Evolutionary conservation across 169 alveolate genomes (phyloP), one percentile per base, ranked within the genome.

Genomic region (Babesia bigemina): DNA sequence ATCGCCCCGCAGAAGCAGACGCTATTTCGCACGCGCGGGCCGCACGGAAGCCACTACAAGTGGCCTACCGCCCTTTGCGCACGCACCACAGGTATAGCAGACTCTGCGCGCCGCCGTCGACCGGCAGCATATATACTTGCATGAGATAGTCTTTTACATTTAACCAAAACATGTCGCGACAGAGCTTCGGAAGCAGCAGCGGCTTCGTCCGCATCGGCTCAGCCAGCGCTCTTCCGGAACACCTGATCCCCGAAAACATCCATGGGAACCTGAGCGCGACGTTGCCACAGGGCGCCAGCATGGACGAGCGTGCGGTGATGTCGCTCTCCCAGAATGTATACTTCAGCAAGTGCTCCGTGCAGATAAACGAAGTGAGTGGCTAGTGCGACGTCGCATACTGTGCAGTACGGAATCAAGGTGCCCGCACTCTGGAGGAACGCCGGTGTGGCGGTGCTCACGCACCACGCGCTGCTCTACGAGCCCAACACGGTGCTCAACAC

Each of bases 381-480:
- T 2, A 8, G 14, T 63, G 10, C 11, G 14, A 0, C 39, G 10
- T 11, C 8, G 53, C 19, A 17, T 19, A n/a, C 42, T 36, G 1
- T 10, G 42, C 50, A 76, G 86, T 52, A 73, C 52, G 91, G 90
- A 22, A 50, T 88, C 45, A 78, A 84, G 67, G 91, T 74, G 16
- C 70, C 83, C 29, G 65, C 79, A 45, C 61, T 89, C n/a, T 87
- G 66, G 58, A 77, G 79, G 39, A 89, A 89, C 65, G 58, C 91
- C 2, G 50, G 88, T 26, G 79, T 86, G 7, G 89, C 94, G 17
- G 60, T 86, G 39, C 66, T 90, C 39, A 90, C 91, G 39, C 94
- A 91, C 62, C 84, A 89, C 77, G 96, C 96, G n/a, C 76, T 92
- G 55, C 70, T 78, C 58, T 79, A 87, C 72, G 96, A 92, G 61